phyloP scores from a whole-genome alignment of 257 asterid species.

The Solanum bukasovii region DNA sequence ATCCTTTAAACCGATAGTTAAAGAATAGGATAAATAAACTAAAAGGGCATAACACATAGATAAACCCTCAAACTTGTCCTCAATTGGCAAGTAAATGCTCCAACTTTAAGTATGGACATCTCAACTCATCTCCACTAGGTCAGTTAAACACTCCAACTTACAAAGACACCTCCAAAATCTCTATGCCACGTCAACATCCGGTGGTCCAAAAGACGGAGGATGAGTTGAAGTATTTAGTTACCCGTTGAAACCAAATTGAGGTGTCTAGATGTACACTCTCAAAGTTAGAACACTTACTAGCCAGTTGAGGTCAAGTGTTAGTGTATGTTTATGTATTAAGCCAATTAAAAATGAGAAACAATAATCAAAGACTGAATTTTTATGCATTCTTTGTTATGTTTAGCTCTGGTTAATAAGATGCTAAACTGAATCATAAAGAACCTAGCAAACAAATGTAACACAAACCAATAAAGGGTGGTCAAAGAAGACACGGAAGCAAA shows the following conservation, averaged over 20 bases:
- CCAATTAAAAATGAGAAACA: background rate
- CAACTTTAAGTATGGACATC: background rate
- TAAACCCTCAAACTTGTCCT: background rate
- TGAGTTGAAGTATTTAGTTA: background rate
- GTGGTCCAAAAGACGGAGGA: background rate
- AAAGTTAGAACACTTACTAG: background rate
- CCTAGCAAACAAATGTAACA: background rate
- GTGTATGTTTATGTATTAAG: background rate
- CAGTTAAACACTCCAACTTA: background rate
- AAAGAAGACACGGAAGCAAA: background rate
- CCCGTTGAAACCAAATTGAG: background rate
- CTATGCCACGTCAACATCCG: background rate
- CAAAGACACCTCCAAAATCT: background rate
- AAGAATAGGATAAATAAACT: background rate
- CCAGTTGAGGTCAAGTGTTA: background rate
- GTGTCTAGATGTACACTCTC: background rate
- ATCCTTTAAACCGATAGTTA: background rate
- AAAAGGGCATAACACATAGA: background rate
- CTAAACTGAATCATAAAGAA: background rate
- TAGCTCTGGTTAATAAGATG: background rate
- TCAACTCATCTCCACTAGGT: background rate
- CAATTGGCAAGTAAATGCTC: background rate
- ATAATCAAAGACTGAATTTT: background rate
- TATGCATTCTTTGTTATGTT: background rate
- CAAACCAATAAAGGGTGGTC: background rate